Evolutionary conservation across 345 rosid genomes (phyloP).

Genomic region (Eucalyptus cladocalyx): DNA sequence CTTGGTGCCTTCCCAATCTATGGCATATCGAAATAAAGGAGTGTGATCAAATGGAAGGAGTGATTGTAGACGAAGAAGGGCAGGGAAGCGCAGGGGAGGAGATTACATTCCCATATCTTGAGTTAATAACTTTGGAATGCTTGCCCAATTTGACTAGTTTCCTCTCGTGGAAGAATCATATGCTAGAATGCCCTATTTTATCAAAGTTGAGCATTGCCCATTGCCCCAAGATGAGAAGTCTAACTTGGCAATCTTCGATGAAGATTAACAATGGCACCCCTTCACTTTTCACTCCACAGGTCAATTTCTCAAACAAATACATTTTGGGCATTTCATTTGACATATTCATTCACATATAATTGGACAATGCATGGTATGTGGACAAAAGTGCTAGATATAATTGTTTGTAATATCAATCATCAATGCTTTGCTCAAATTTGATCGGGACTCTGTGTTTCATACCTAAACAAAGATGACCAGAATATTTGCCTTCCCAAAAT

Average conservation of each 20-base stretch:
- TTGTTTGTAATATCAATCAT: too few relatives aligned
- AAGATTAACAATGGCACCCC: too few relatives aligned
- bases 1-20: neutral
- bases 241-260: neutral
- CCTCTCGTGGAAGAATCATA: neutral
- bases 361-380: too few relatives aligned
- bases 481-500: too few relatives aligned
- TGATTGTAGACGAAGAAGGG: accelerated
- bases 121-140: accelerated
- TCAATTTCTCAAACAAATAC: neutral
- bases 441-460: too few relatives aligned
- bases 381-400: too few relatives aligned
- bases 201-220: neutral
- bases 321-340: too few relatives aligned
- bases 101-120: too few relatives aligned
- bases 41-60: neutral
- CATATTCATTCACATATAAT: accelerated
- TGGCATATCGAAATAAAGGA: accelerated
- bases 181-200: accelerated
- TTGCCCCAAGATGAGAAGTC: neutral
- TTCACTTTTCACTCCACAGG: neutral
- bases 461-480: too few relatives aligned
- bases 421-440: too few relatives aligned
- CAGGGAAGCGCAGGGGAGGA: neutral
- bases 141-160: neutral